Conservation (phyloP, 129 eudicot species). For the Mikania micrantha region DNA sequence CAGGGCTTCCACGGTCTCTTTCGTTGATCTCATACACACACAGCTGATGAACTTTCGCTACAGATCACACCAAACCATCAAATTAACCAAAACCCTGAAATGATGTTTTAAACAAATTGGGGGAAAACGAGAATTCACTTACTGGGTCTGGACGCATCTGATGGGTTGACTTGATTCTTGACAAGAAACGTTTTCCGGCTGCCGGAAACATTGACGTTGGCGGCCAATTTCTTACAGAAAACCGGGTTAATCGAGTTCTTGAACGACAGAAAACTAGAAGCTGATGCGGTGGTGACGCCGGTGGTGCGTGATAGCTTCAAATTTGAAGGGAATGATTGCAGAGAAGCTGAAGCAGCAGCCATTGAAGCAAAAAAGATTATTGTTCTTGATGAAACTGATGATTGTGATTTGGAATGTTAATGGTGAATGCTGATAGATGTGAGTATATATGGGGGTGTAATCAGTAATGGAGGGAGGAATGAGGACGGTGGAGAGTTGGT, state of each 20-base stretch:
- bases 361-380: conserved; percentile 4
- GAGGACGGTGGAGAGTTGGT: conserved; percentile 9
- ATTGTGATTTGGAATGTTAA: background rate
- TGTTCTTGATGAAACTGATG: background rate
- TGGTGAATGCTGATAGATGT: background rate
- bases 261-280: conserved; percentile 26
- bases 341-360: conserved; percentile 45
- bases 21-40: conserved; percentile 83
- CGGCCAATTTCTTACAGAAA: conserved; percentile 17
- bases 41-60: conserved; percentile 68
- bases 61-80: background rate
- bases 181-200: conserved; percentile 29
- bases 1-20: conserved; percentile 90
- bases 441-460: background rate
- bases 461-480: background rate
- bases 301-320: conserved; percentile 27
- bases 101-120: background rate
- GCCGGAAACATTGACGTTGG: conserved; percentile 1
- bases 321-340: conserved; percentile 30
- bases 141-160: conserved; percentile 44
- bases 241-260: conserved; percentile 8
- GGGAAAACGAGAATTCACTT: conserved; percentile 15
- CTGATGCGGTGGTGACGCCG: conserved; percentile 10
- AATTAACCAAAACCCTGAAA: background rate
- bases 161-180: conserved; percentile 35